Evolutionary conservation across 1,284 basidiomycete species (phyloP), one percentile per base, ranked within the genome.

Genomic region (Mycosarcoma mackinlayi): DNA sequence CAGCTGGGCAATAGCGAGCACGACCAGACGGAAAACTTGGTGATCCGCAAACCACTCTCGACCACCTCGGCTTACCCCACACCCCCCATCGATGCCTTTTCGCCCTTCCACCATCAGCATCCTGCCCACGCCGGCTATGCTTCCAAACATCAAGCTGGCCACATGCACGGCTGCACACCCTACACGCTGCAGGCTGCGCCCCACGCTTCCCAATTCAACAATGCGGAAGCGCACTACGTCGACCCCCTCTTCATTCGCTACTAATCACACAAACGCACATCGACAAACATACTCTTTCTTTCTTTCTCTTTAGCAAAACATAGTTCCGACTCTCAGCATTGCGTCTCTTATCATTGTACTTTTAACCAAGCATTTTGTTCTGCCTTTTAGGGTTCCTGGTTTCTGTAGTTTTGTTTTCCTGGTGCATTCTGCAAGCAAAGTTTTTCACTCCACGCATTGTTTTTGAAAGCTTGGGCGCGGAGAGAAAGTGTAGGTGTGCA

Each of bases 141-240:
- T 31, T 31, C 52, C 18, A n/a, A 37, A n/a, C n/a, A n/a, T n/a
- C 25, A 67, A 61, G 49, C 53, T 48, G n/a, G 53, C 30, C 14
- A 25, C 14, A 27, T 53, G 40, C 54, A 53, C 31, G 46, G 51
- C 25, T 54, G 52, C 23, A 19, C 50, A 2, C 53, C 37, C 11
- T 52, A 52, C 13, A 27, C 52, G 9, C 48, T 45, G 23, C 57
- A 60, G 25, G 46, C 64, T 10, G 57, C 64, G 11, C 52, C 69
- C n/a, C 69, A 72, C 25, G 69, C 30, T 10, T 8, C 64, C 37
- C 70, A 64, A 9, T 73, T 73, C 64, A 73, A 73, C 65, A 73
- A 73, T 27, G 70, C 70, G 11, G 60, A 73, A 33, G 40, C 60
- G 1, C 55, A 53, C 35, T 73, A 68, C 42, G 58, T 73, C 35